Evolutionary conservation across 78 protist species (phyloP).

Genomic region (Tieghemostelium lacteum): DNA sequence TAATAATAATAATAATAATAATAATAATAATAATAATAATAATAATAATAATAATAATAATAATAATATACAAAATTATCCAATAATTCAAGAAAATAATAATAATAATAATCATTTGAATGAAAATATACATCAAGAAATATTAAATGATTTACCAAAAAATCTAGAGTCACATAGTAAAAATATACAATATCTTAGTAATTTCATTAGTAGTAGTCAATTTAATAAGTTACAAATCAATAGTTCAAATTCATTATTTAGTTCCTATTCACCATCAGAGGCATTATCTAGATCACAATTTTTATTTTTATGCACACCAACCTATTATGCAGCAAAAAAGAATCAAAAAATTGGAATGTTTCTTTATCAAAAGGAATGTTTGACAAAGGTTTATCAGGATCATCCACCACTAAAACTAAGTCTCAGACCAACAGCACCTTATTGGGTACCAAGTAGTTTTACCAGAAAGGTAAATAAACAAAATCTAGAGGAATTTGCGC

Average conservation of each 20-base stretch:
- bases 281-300: constrained; percentile 1
- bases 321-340: constrained; percentile 66
- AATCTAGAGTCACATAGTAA: too few species aligned
- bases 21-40: too few species aligned
- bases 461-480: constrained; percentile 44
- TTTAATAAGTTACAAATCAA: too few species aligned
- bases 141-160: too few species aligned
- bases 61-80: neutral
- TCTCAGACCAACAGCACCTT: constrained; percentile 38
- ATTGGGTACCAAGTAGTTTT: constrained; percentile 54
- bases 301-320: constrained; percentile 45
- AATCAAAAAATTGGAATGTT: constrained; percentile 70
- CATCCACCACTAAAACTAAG: constrained; percentile 39
- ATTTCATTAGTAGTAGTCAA: too few species aligned
- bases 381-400: neutral
- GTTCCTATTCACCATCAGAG: constrained; percentile 3
- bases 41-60: neutral
- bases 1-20: too few species aligned
- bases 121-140: neutral
- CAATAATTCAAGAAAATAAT: neutral
- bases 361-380: constrained; percentile 12
- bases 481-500: constrained; percentile 58
- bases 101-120: neutral
- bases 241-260: neutral
- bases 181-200: too few species aligned